Conservation (phyloP, 2,329 filamentous ascomycete genomes). For the Aureobasidium sp. region DNA sequence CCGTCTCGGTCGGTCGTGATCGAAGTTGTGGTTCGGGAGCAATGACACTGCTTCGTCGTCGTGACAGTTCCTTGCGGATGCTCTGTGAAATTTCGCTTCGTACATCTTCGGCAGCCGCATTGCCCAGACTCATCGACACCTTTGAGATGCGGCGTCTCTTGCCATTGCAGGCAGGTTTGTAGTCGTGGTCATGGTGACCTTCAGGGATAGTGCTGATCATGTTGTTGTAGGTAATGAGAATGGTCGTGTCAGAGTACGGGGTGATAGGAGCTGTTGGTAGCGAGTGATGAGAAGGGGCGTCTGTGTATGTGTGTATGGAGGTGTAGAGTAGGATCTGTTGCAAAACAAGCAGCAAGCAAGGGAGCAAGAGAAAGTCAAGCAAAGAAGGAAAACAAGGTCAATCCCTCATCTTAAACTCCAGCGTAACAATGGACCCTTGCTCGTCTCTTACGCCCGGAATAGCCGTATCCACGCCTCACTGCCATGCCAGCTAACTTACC, state of each 20-base stretch:
- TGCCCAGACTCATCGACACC: constrained; percentile 7
- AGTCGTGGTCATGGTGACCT: neutral
- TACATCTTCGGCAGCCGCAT: neutral
- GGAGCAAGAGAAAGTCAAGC: neutral
- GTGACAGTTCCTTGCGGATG: constrained; percentile 7
- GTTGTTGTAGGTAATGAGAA: neutral
- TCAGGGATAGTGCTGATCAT: constrained; percentile 1
- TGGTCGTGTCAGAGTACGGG: neutral
- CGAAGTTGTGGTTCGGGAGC: neutral
- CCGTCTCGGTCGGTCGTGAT: neutral
- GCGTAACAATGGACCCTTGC: neutral
- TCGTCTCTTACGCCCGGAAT: neutral
- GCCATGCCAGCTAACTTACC: neutral
- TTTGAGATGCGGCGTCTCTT: constrained; percentile 8
- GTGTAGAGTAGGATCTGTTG: no score
- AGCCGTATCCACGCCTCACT: neutral
- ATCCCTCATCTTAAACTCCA: neutral
- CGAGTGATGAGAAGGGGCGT: neutral
- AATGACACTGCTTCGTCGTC: constrained; percentile 7
- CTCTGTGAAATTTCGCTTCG: constrained; percentile 5
- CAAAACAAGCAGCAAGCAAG: neutral
- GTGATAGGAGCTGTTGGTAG: neutral
- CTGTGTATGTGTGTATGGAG: neutral
- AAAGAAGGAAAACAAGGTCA: neutral
- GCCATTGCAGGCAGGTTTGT: neutral